Evolutionary conservation across 176 grass and related monocot species (phyloP).

Genomic region (Rhynchospora tenuis): DNA sequence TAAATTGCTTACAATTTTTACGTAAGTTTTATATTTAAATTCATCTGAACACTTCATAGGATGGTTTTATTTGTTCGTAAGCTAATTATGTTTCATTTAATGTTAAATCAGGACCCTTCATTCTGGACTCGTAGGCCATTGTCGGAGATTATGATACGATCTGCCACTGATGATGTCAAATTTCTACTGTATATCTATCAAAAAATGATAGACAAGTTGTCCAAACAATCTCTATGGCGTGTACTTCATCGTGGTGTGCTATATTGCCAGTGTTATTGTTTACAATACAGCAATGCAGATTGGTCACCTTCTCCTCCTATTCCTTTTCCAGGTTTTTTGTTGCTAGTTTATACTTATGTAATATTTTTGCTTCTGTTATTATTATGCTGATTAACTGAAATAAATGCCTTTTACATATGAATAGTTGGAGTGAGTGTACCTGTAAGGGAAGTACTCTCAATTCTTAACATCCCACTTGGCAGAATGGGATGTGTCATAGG

Average conservation of each 20-base stretch:
- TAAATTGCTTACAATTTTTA: conserved; percentile 6
- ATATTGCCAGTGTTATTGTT: conserved; percentile 78
- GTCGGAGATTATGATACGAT: conserved; percentile 82
- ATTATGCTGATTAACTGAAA: neutral
- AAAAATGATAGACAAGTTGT: conserved; percentile 84
- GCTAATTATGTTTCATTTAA: neutral
- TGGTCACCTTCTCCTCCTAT: conserved; percentile 62
- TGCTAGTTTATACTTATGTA: neutral
- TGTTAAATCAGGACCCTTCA: conserved; percentile 53
- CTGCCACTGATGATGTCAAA: conserved; percentile 79
- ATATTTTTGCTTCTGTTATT: neutral
- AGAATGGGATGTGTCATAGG: conserved; percentile 94
- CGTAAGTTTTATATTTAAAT: neutral
- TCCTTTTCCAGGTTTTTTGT: conserved; percentile 38
- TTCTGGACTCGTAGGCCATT: conserved; percentile 79
- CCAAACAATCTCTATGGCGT: conserved; percentile 51
- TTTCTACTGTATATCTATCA: conserved; percentile 71
- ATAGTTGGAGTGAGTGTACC: conserved; percentile 37
- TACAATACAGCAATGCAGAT: conserved; percentile 59
- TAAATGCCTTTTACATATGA: neutral
- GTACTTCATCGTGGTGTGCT: conserved; percentile 59
- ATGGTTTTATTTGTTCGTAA: neutral
- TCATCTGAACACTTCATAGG: neutral
- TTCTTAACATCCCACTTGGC: conserved; percentile 67
- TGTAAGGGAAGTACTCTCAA: conserved; percentile 66